These are phyloP conservation scores for Lathyrus aphaca DNA, from an alignment of 306 rosid genomes.

Conservation along the genomic window DNA sequence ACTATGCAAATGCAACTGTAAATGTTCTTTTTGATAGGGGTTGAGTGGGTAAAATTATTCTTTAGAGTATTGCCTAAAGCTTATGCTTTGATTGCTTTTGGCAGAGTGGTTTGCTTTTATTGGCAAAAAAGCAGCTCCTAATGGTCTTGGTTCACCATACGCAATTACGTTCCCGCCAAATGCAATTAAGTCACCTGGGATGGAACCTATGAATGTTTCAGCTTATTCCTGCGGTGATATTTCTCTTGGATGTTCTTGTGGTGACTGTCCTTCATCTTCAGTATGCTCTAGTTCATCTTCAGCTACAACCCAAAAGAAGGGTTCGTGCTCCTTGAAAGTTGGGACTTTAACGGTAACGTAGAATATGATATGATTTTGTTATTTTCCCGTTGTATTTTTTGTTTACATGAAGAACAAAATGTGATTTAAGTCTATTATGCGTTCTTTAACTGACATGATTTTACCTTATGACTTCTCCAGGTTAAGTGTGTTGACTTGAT, in stretches of 20 bases:
- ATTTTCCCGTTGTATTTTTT: slow-evolving; percentile 35
- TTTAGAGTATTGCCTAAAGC: slow-evolving; percentile 31
- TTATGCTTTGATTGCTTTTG: slow-evolving; percentile 44
- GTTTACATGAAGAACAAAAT: slow-evolving; percentile 34
- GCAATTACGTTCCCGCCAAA: slow-evolving; percentile 67
- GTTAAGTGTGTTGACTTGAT: slow-evolving; percentile 81
- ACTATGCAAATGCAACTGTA: slow-evolving; percentile 28
- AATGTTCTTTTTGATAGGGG: slow-evolving; percentile 26
- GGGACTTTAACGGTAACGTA: slow-evolving; percentile 80
- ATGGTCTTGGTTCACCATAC: slow-evolving; percentile 80
- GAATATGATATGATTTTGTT: slow-evolving; percentile 30
- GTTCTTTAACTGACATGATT: slow-evolving; percentile 41
- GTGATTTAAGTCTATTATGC: slow-evolving; percentile 9
- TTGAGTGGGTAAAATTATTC: slow-evolving; percentile 34
- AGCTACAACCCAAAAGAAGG: slow-evolving; percentile 50
- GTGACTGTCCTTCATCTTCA: slow-evolving; percentile 90
- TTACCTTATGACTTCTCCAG: slow-evolving; percentile 55
- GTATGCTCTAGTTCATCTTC: slow-evolving; percentile 70
- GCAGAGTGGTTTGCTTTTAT: slow-evolving; percentile 94
- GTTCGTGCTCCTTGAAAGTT: slow-evolving; percentile 74
- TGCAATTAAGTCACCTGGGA: slow-evolving; percentile 60
- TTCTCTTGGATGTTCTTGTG: slow-evolving; percentile 97
- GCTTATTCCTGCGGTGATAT: slow-evolving; percentile 86
- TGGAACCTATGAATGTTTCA: slow-evolving; percentile 93
- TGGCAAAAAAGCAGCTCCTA: slow-evolving; percentile 69